Percentiles rank a stretch among this genome's conserved stretches.
These are phyloP conservation scores for Globisporangium emineosum DNA, from an alignment of 352 stramenopile species.

Conservation along the genomic window DNA sequence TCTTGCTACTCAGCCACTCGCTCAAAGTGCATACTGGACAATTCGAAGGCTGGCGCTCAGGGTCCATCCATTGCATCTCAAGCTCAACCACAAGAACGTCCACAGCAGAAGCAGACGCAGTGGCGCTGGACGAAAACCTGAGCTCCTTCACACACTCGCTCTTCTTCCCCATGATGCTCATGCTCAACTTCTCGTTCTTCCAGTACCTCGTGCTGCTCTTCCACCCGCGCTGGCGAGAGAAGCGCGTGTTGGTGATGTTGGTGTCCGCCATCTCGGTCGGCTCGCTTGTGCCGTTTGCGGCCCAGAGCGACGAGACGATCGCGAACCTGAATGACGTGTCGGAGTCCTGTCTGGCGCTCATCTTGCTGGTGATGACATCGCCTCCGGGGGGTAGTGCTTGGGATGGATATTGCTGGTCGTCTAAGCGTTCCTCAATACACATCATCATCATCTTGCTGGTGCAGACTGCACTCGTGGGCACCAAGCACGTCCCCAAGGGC, in stretches of 20 bases:
- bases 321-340: slow-evolving; percentile 30
- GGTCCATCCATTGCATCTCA: neutral
- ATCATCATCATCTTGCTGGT: too few relatives aligned
- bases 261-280: slow-evolving; percentile 24
- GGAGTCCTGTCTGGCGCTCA: slow-evolving; percentile 27
- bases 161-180: slow-evolving; percentile 29
- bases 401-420: too few relatives aligned
- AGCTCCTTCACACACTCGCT: slow-evolving; percentile 11
- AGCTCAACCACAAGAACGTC: neutral
- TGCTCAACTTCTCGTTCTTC: slow-evolving; percentile 32
- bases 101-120: neutral
- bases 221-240: slow-evolving; percentile 22
- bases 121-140: slow-evolving; percentile 7
- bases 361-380: slow-evolving; percentile 31
- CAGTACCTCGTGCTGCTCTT: slow-evolving; percentile 36
- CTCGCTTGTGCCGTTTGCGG: slow-evolving; percentile 23
- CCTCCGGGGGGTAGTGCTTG: too few relatives aligned
- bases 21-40: neutral
- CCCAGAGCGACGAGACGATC: slow-evolving; percentile 2
- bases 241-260: slow-evolving; percentile 25
- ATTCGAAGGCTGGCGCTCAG: neutral
- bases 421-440: too few relatives aligned
- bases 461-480: slow-evolving; percentile 22
- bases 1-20: neutral
- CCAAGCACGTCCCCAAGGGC: neutral